These are phyloP conservation scores for Podaxis sp. DNA, from an alignment of 768 basidiomycete genomes.

Conservation along the genomic window DNA sequence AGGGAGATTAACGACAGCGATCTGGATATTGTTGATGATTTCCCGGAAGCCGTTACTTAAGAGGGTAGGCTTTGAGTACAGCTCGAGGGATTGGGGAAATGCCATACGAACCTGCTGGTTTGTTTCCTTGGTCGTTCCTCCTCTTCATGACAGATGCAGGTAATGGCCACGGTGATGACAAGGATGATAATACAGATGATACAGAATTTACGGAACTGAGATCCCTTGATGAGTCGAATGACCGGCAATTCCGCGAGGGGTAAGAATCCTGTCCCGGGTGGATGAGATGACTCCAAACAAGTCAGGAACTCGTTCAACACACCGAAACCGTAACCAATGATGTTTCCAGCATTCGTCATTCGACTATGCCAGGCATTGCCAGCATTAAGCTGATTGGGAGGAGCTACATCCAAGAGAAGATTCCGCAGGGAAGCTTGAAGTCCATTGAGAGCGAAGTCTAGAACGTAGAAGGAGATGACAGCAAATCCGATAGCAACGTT, in stretches of 20 bases:
- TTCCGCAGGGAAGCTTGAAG: conserved; percentile 91
- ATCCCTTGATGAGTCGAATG: conserved; percentile 79
- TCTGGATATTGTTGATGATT: conserved; percentile 75
- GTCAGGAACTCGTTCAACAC: conserved; percentile 19
- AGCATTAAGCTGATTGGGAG: conserved; percentile 84
- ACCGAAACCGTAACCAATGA: conserved; percentile 93
- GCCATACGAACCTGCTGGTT: conserved; percentile 35
- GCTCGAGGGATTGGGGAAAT: conserved; percentile 5
- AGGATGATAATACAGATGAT: conserved; percentile 80
- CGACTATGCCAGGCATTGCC: conserved; percentile 98
- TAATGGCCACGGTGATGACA: conserved; percentile 79
- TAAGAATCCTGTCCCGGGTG: conserved; percentile 61
- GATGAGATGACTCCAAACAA: conserved; percentile 13
- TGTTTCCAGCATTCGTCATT: conserved; percentile 97
- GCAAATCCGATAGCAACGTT: conserved; percentile 82
- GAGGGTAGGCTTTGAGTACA: not conserved
- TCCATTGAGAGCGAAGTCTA: conserved; percentile 98
- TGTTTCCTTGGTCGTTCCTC: conserved; percentile 52
- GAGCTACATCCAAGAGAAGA: conserved; percentile 89
- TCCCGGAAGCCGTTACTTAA: conserved; percentile 58
- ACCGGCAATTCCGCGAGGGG: conserved; percentile 82
- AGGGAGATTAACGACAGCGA: conserved; percentile 72
- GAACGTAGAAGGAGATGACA: conserved; percentile 84
- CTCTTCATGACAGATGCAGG: conserved; percentile 84
- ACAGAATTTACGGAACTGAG: conserved; percentile 96